Percentiles rank a stretch among this genome's conserved stretches.
Evolutionary conservation across 805 yeast species (phyloP).

Genomic region (Hermanozyma aechmeae): DNA sequence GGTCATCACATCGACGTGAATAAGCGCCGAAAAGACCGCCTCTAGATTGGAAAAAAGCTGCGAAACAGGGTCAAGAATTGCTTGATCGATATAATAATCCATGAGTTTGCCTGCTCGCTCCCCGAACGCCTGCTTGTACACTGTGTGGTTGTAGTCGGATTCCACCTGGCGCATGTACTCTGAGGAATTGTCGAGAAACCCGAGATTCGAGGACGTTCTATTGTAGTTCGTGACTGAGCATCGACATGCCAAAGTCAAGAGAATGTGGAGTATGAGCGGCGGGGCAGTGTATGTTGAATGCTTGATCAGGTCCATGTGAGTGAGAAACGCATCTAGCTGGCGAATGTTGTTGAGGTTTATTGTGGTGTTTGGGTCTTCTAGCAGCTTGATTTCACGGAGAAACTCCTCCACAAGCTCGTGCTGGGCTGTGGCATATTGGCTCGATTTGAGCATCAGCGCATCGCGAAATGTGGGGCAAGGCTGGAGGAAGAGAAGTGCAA

Average conservation of each 20-base stretch:
- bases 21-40: conserved; percentile 5
- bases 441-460: conserved; percentile 11
- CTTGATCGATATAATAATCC: not conserved
- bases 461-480: no score
- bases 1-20: not conserved
- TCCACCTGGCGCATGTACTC: conserved; percentile 13
- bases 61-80: no score
- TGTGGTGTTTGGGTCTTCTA: conserved; percentile 1
- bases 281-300: no score
- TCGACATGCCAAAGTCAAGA: conserved; percentile 24
- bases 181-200: no score
- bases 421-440: no score
- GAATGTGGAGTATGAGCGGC: conserved; percentile 16
- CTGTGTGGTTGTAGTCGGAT: conserved; percentile 10
- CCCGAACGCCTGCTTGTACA: conserved; percentile 13
- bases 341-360: conserved; percentile 18
- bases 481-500: no score
- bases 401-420: conserved; percentile 12
- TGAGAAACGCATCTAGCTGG: conserved; percentile 20
- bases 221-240: conserved; percentile 16
- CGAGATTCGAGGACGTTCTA: no score
- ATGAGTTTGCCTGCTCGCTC: conserved; percentile 4
- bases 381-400: conserved; percentile 12
- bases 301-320: conserved; percentile 16
- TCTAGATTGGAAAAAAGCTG: no score